These are phyloP conservation scores for Lycium barbarum DNA, from an alignment of 257 asterid species.

Conservation along the genomic window DNA sequence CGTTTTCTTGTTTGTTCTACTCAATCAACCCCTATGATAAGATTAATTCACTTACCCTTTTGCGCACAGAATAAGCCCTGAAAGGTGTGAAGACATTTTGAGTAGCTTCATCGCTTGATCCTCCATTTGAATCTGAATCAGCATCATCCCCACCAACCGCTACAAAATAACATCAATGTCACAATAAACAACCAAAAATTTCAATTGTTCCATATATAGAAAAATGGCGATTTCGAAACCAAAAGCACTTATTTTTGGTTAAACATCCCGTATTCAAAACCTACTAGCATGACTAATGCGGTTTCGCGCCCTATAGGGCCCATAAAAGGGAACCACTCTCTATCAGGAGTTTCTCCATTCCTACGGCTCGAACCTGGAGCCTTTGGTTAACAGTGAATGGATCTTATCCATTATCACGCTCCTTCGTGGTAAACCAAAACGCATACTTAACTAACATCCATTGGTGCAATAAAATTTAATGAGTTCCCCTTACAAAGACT, in stretches of 20 bases:
- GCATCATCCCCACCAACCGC: slow-evolving; percentile 35
- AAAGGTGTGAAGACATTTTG: slow-evolving; percentile 49
- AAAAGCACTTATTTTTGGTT: not conserved
- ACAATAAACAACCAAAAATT: slow-evolving; percentile 9
- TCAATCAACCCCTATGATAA: not conserved
- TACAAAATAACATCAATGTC: slow-evolving; percentile 32
- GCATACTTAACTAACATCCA: not conserved
- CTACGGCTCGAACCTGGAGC: not conserved
- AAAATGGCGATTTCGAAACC: not conserved
- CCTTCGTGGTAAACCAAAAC: not conserved
- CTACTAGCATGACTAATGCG: not conserved
- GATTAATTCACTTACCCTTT: slow-evolving; percentile 53
- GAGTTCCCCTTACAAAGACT: not conserved
- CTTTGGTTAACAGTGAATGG: not conserved
- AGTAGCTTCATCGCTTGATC: slow-evolving; percentile 36
- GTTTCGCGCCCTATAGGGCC: not conserved
- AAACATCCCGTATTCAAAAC: not conserved
- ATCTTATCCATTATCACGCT: not conserved
- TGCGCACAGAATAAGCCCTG: slow-evolving; percentile 66
- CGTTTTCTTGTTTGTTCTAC: not conserved
- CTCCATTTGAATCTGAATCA: slow-evolving; percentile 45
- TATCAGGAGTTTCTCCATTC: not conserved
- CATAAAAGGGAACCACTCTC: not conserved
- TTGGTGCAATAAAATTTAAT: not conserved
- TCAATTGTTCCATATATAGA: not conserved